Evolutionary conservation across 345 rosid species (phyloP).

Genomic region (Pugionium dolabratum): DNA sequence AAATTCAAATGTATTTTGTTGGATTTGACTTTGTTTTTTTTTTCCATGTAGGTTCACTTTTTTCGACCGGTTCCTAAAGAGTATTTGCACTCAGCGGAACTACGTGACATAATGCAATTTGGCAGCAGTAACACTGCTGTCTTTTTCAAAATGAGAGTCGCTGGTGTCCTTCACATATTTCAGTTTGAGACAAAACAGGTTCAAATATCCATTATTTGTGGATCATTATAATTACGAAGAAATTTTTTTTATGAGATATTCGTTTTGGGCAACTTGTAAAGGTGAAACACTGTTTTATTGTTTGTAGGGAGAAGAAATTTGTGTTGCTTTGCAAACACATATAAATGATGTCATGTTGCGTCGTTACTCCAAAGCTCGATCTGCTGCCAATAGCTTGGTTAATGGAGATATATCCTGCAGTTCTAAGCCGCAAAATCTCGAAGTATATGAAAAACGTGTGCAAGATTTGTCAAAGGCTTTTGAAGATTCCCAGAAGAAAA

Average conservation of each 20-base stretch:
- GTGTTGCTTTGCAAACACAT: constrained; percentile 98
- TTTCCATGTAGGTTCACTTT: constrained; percentile 71
- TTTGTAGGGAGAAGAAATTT: constrained; percentile 92
- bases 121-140: constrained; percentile 99
- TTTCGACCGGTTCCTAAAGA: constrained; percentile 98
- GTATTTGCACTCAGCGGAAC: constrained; percentile 90
- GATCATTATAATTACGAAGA: constrained; percentile 2
- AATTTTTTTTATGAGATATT: background rate
- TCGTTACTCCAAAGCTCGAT: constrained; percentile 94
- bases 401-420: constrained; percentile 72
- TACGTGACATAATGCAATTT: constrained; percentile 98
- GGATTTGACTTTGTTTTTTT: constrained; percentile 26
- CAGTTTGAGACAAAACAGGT: constrained; percentile 99
- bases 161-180: constrained; percentile 96
- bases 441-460: constrained; percentile 69
- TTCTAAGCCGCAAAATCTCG: constrained; percentile 59
- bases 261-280: constrained; percentile 19
- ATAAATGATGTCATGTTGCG: constrained; percentile 98
- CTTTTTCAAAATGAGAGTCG: constrained; percentile 98
- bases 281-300: constrained; percentile 18
- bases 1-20: constrained; percentile 11
- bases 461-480: constrained; percentile 74
- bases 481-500: constrained; percentile 73
- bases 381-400: constrained; percentile 56
- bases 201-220: constrained; percentile 1